Conservation (phyloP, 371 early-diverging fungal genomes). For the Actinomortierella ambigua region DNA sequence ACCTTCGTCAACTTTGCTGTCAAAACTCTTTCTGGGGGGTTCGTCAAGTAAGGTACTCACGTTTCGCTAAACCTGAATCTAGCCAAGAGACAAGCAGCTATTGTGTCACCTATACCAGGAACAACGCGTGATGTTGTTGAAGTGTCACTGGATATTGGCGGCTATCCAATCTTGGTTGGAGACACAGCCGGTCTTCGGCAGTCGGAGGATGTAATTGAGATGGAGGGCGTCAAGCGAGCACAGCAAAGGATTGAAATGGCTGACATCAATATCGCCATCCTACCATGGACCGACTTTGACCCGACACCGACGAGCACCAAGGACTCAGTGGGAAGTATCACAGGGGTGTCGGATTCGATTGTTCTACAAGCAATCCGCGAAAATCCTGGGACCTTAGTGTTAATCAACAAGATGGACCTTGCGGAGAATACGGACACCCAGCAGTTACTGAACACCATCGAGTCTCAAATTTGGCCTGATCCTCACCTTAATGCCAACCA, state of each 20-base stretch:
- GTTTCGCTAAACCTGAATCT: constrained; percentile 2
- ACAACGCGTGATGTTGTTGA: constrained; percentile 86
- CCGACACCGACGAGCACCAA: background rate
- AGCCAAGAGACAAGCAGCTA: constrained; percentile 80
- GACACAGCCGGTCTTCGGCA: constrained; percentile 83
- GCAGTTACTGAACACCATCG: constrained; percentile 10
- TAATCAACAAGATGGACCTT: constrained; percentile 73
- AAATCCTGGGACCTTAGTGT: constrained; percentile 60
- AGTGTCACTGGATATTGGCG: constrained; percentile 73
- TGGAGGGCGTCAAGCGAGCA: constrained; percentile 76
- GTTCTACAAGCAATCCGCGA: constrained; percentile 50
- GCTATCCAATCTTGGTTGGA: constrained; percentile 74
- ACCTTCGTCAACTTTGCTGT: background rate
- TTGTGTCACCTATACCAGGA: constrained; percentile 81
- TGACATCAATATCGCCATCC: constrained; percentile 38
- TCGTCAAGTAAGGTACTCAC: too few relatives aligned
- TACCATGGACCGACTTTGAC: constrained; percentile 34
- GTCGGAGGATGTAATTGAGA: constrained; percentile 69
- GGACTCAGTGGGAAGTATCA: constrained; percentile 20
- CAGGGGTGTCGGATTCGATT: constrained; percentile 33
- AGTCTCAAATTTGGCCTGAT: constrained; percentile 15
- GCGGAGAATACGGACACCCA: constrained; percentile 7
- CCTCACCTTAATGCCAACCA: background rate
- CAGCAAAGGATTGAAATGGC: constrained; percentile 32
- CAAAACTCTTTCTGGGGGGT: background rate